Conservation (phyloP, 139 green algal genomes). For the Haematococcus sp. region DNA sequence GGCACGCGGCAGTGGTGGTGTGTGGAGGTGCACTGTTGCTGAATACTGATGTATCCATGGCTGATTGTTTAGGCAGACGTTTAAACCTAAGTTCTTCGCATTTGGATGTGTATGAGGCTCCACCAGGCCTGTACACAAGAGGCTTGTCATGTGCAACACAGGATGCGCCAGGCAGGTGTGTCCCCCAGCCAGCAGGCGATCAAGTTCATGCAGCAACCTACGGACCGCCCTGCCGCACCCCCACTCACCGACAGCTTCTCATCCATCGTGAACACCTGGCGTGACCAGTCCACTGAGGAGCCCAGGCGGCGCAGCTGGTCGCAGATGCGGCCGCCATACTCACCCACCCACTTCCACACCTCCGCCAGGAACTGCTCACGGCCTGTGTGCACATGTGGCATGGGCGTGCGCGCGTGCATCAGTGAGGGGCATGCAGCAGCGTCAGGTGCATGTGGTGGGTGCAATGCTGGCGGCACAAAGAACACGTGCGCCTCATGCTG, state of each 20-base stretch:
- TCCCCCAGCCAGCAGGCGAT: too few relatives aligned
- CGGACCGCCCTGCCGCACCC: constrained; percentile 16
- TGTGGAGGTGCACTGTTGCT: too few relatives aligned
- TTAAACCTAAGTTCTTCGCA: too few relatives aligned
- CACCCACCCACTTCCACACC: constrained; percentile 85
- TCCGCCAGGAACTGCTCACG: constrained; percentile 89
- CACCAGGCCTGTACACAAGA: too few relatives aligned
- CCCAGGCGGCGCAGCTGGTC: constrained; percentile 89
- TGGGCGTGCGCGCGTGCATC: neutral
- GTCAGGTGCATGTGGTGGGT: neutral
- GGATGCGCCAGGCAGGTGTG: too few relatives aligned
- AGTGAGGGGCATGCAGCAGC: neutral
- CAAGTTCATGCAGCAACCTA: neutral
- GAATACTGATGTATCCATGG: too few relatives aligned
- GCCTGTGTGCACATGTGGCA: constrained; percentile 44
- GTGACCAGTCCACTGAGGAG: constrained; percentile 86
- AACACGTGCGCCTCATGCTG: too few relatives aligned
- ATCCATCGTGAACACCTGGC: constrained; percentile 96
- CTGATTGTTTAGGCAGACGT: too few relatives aligned
- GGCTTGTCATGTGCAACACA: constrained; percentile 1
- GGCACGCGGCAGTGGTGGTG: neutral
- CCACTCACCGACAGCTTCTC: constrained; percentile 65
- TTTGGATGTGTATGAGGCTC: too few relatives aligned
- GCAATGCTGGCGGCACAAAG: too few relatives aligned
- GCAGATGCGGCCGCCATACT: constrained; percentile 87